Conservation (phyloP, 2,329 filamentous ascomycete genomes). For the Ceratocystiopsis minuta region DNA sequence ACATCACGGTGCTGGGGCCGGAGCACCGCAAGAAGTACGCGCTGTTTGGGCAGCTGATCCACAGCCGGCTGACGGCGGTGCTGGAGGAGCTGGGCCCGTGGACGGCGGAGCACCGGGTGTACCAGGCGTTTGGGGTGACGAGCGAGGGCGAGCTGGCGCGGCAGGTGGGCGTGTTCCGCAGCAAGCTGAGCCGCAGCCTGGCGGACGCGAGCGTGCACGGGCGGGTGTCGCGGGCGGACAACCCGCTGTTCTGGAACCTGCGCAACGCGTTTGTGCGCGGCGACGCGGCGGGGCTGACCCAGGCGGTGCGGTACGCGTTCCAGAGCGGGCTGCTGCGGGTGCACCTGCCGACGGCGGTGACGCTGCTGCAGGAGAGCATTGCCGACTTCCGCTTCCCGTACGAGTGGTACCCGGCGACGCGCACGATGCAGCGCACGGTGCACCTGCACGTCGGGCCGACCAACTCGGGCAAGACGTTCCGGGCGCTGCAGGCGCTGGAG, state of each 20-base stretch:
- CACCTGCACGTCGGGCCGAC: slow-evolving; percentile 93
- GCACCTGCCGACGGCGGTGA: slow-evolving; percentile 36
- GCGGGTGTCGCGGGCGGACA: slow-evolving; percentile 21
- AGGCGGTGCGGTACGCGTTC: slow-evolving; percentile 50
- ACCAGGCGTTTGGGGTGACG: slow-evolving; percentile 18
- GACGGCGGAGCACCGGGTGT: slow-evolving; percentile 12
- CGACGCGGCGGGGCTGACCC: slow-evolving; percentile 30
- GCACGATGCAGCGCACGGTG: slow-evolving; percentile 61
- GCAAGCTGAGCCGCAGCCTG: slow-evolving; percentile 26
- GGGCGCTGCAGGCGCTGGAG: slow-evolving; percentile 73
- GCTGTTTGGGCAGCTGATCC: slow-evolving; percentile 13
- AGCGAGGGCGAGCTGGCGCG: slow-evolving; percentile 24
- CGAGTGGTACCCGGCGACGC: slow-evolving; percentile 82
- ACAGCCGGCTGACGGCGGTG: slow-evolving; percentile 18
- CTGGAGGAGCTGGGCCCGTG: slow-evolving; percentile 15
- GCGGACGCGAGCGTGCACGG: slow-evolving; percentile 21
- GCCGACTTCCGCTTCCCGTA: slow-evolving; percentile 76
- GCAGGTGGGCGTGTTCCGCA: slow-evolving; percentile 27
- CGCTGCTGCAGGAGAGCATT: slow-evolving; percentile 39
- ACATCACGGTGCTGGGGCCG: background rate
- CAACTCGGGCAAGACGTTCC: slow-evolving; percentile 96
- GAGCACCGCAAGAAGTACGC: slow-evolving; percentile 9
- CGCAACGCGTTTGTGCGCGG: slow-evolving; percentile 38
- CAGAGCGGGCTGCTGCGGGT: slow-evolving; percentile 43
- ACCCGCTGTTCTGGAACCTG: slow-evolving; percentile 39